Percentiles rank a stretch among this genome's conserved stretches.
Evolutionary conservation across 2,329 filamentous ascomycete genomes (phyloP).

Genomic region (Cladosporium sp.): DNA sequence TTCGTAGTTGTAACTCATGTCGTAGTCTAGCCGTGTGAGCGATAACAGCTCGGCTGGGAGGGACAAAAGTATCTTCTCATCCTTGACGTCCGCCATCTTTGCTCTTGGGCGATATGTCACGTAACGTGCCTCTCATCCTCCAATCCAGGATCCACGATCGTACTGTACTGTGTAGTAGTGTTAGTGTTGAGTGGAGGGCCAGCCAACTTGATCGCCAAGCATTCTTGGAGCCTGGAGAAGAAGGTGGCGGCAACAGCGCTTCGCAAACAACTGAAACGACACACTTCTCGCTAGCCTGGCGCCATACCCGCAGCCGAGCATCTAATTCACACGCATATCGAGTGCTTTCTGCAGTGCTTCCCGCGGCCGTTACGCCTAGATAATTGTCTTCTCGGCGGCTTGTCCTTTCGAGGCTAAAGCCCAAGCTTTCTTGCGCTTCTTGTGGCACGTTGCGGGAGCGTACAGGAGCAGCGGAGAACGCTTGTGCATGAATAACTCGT

Average conservation of each 20-base stretch:
- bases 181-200: too few species aligned
- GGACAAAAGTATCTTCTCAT: too few species aligned
- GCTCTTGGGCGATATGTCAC: too few species aligned
- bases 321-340: background rate
- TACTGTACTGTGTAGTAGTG: too few species aligned
- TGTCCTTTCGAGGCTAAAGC: slow-evolving; percentile 8
- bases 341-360: background rate
- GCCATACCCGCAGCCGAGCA: slow-evolving; percentile 7
- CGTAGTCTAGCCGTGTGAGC: too few species aligned
- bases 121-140: too few species aligned
- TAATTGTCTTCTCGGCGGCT: background rate
- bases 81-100: too few species aligned
- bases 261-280: background rate
- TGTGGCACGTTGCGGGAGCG: slow-evolving; percentile 8
- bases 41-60: too few species aligned
- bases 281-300: background rate
- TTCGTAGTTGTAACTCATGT: too few species aligned
- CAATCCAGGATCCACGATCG: too few species aligned
- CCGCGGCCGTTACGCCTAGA: background rate
- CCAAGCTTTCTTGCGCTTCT: slow-evolving; percentile 2
- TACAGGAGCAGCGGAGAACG: slow-evolving; percentile 9
- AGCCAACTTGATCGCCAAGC: too few species aligned
- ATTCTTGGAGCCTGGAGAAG: too few species aligned
- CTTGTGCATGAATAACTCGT: slow-evolving; percentile 6
- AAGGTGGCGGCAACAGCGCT: background rate